Conservation (phyloP, 129 eudicot genomes). For the Centaurea solstitialis region DNA sequence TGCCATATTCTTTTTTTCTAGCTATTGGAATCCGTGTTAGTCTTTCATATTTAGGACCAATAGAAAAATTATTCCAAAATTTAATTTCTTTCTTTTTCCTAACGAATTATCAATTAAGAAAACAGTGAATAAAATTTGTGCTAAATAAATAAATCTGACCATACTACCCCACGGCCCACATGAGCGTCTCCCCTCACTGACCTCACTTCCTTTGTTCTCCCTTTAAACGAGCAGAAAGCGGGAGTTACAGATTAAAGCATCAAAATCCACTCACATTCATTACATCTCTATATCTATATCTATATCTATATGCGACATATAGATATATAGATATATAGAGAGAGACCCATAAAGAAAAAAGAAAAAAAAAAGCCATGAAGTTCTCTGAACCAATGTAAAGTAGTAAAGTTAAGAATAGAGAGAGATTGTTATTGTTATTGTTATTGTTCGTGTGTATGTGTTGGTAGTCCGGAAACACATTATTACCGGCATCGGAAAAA, state of each 20-base stretch:
- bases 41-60: too few relatives aligned
- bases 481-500: too few relatives aligned
- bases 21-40: too few relatives aligned
- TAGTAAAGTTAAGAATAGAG: conserved; percentile 24
- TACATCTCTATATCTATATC: too few relatives aligned
- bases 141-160: conserved; percentile 26
- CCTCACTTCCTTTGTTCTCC: conserved; percentile 36
- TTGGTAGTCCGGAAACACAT: background rate
- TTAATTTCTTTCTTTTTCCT: too few relatives aligned
- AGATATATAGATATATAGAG: too few relatives aligned
- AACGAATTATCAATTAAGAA: background rate
- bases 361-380: background rate
- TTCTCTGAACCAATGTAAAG: conserved; percentile 26
- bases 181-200: conserved; percentile 27
- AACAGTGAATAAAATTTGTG: background rate
- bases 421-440: background rate
- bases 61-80: too few relatives aligned
- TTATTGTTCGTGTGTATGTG: conserved; percentile 16
- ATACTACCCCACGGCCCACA: conserved; percentile 29
- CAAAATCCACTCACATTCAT: conserved; percentile 22
- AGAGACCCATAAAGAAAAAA: background rate
- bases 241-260: conserved; percentile 60
- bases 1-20: too few relatives aligned
- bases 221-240: conserved; percentile 77
- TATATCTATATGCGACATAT: too few relatives aligned